Evolutionary conservation across 805 yeast genomes (phyloP), one percentile per base, ranked within the genome.

Genomic region (Jamesozyma gamospora): DNA sequence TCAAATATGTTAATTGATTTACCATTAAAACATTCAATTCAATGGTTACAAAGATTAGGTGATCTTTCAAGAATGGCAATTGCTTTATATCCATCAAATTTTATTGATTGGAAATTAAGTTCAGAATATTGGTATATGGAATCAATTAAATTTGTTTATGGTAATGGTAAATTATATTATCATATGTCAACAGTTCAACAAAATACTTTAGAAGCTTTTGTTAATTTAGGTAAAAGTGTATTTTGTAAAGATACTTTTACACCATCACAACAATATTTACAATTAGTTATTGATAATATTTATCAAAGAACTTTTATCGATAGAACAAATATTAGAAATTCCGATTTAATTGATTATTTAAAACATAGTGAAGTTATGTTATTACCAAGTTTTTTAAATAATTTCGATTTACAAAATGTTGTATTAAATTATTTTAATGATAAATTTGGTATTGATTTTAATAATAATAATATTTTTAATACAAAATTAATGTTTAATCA

Each of bases 171-270:
- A 56, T 72, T 84, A 15, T 85, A 84, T 52, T 85, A 85, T 52
- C 95, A 85, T 56, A 79, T 81, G 73, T 83, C 92, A 35, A 83
- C 94, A 0, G 94, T 85, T 4, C 90, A 84, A 56, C 82, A 77
- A 53, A 69, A 68, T 37, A 64, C 69, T 25, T 62, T 83, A 43
- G 87, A 82, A 60, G 90, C 92, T 1, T 70, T 83, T 47, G 86
- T 79, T 39, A 80, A 82, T 49, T 71, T 83, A 16, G 92, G 92
- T 10, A 82, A 82, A 57, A 73, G 83, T 34, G 88, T 82, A 9
- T 73, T 77, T 42, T 82, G 90, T 51, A 74, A 82, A 43, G 92
- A 83, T 54, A 86, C 90, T 6, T 83, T 83, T 60, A 86, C 81
- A 4, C 94, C 94, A 18, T 80, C 92, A 2, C 79, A 75, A 36